Conservation (phyloP, 768 basidiomycete genomes). For the Xerocomus spinulosus region DNA sequence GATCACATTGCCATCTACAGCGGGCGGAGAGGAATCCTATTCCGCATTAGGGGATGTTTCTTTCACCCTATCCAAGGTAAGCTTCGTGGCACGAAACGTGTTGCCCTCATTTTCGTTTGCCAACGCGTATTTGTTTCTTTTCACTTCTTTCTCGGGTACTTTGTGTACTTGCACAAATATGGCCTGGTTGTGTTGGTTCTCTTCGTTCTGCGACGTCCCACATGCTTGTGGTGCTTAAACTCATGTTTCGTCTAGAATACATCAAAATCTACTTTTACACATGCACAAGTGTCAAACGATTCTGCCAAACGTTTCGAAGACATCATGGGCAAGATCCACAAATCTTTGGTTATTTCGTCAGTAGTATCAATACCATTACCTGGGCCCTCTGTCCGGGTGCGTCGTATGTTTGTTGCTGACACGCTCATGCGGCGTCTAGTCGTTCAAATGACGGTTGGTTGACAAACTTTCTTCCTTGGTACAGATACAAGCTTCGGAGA, state of each 20-base stretch:
- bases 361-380: slow-evolving; percentile 35
- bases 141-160: not conserved
- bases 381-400: slow-evolving; percentile 10
- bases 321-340: slow-evolving; percentile 63
- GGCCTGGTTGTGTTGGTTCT: slow-evolving; percentile 7
- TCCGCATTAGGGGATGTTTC: slow-evolving; percentile 40
- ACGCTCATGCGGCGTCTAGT: not conserved
- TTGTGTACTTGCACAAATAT: slow-evolving; percentile 7
- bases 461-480: slow-evolving; percentile 4
- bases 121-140: not conserved
- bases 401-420: slow-evolving; percentile 6
- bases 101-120: slow-evolving; percentile 4
- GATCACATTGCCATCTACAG: not conserved
- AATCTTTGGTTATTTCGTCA: slow-evolving; percentile 57
- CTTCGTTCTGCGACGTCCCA: slow-evolving; percentile 1
- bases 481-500: slow-evolving; percentile 7
- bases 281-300: slow-evolving; percentile 2
- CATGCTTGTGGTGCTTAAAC: slow-evolving; percentile 8
- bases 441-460: slow-evolving; percentile 1
- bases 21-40: not conserved
- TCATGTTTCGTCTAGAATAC: slow-evolving; percentile 10
- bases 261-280: slow-evolving; percentile 9
- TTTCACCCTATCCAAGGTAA: slow-evolving; percentile 28
- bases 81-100: slow-evolving; percentile 9
- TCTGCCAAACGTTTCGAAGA: slow-evolving; percentile 41